Base-by-base conservation (phyloP, 2,329 filamentous ascomycete species). In the Aspergillus alliaceus region DNA sequence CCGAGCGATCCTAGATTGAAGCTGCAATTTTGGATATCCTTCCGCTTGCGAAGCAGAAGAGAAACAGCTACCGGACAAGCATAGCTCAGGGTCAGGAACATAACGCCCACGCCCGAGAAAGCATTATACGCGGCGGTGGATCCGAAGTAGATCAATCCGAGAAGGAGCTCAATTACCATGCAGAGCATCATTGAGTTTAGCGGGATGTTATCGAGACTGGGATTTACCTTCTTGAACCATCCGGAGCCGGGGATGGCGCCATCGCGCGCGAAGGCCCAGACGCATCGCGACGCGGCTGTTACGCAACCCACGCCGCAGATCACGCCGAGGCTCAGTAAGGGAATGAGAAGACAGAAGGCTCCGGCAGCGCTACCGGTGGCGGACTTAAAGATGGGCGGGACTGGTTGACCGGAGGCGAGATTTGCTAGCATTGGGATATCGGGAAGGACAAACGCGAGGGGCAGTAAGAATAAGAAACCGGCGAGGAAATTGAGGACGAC, bases 81-180 rank as follows among this genome's bases (percentile, higher is more conserved):
- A 66, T 91, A 91, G 51, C 86, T 84, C 37, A 86, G 78, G 0
- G 88, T 90, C 1, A 92, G 81, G 63, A 88, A 91, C 69, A 92
- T 91, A 11, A 89, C 91, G 2, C 89, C 90, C 0, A 91, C 88
- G 44, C 89, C 88, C 0, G 89, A 91, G 72, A 92, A 92, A n/a
- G 85, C 86, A 75, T 88, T 89, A 78, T 92, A 93, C 0, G 90
- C 90, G 0, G 88, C 87, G 0, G 84, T 82, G 1, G 86, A 89
- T n/a, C 90, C 90, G 62, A 92, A 90, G 77, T 90, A 92, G 71
- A 92, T 91, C 57, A 88, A 80, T 0, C 89, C 89, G 0, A 93
- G 82, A 18, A 90, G 74, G 63, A 86, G 89, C 70, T 90, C 87
- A 49, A 92, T 83, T 0, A 80, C 69, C 0, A 88, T 88, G 0